Base-by-base conservation (phyloP, 768 basidiomycete species). In the Gymnopilus dilepis region DNA sequence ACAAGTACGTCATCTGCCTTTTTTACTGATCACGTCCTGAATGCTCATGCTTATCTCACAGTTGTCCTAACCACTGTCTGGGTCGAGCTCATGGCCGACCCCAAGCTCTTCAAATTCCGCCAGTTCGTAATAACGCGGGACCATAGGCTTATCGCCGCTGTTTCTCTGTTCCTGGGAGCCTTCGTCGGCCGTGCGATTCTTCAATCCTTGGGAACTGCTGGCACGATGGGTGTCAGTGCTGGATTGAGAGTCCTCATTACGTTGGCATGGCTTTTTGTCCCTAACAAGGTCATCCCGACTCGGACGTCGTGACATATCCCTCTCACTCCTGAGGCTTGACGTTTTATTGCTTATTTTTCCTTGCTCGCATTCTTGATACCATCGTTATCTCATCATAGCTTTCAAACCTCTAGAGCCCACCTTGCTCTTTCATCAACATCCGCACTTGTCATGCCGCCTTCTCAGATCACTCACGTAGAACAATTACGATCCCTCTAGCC, bases 41-140 rank as follows among this genome's bases (percentile, higher is more conserved):
- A 11, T 56, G 4, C 40, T 43, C 8, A 21, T 8, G 11, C 40
- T 17, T 30, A 40, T 48, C 38, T 26, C 51, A 21, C 71, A 87
- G 91, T 94, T 64, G 91, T 94, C 43, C 80, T 95, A 9, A 95
- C 94, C 15, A 92, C 91, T 17, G 84, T 94, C 59, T 95, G 92
- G 92, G 92, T 93, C 65, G 94, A 95, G 67, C 84, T 95, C 50
- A 83, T 91, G 82, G 87, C 88, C 52, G 92, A 94, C 72, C 93
- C 93, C 0, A 75, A 84, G 48, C 83, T 96, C 21, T 90, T 95
- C 80, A 68, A 80, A 24, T 58, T 84, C 47, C 80, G 80, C 40
- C 77, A 82, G 52, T 75, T 75, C 53, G 81, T 90, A 62, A 71
- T 70, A 8, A 79, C 87, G 0, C 86, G 92, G 48, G 92, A 95